Conservation (phyloP, 345 rosid species). For the Streptanthus diversifolius region DNA sequence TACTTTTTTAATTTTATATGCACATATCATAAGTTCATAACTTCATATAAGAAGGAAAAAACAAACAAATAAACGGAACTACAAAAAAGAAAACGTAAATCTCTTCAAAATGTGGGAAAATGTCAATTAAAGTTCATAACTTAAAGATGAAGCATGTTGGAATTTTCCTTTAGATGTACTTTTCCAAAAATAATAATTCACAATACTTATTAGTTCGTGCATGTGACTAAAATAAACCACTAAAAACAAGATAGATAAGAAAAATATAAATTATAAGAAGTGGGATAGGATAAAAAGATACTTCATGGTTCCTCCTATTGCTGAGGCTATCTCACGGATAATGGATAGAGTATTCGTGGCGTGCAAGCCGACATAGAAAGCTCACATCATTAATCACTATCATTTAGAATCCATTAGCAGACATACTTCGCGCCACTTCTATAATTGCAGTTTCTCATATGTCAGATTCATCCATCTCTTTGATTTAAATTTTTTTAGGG, state of each 20-base stretch:
- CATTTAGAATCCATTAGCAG: not conserved
- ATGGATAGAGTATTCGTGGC: slow-evolving; percentile 25
- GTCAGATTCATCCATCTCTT: not conserved
- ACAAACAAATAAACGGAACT: not conserved
- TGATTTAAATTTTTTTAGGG: not conserved
- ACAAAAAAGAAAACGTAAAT: not conserved
- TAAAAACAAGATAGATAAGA: not conserved
- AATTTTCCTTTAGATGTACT: not conserved
- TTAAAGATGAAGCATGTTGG: slow-evolving; percentile 16
- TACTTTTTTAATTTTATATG: not conserved
- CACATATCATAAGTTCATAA: not conserved
- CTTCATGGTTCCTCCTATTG: not conserved
- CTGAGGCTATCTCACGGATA: slow-evolving; percentile 11
- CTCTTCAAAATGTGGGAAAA: not conserved
- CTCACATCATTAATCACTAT: slow-evolving; percentile 6
- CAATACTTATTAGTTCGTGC: not conserved
- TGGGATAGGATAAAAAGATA: not conserved
- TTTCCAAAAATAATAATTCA: not conserved
- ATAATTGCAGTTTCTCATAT: not conserved
- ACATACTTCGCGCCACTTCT: slow-evolving; percentile 1
- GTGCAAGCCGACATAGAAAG: slow-evolving; percentile 31
- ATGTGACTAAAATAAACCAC: slow-evolving; percentile 1
- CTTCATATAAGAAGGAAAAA: not conserved
- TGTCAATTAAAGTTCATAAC: not conserved
- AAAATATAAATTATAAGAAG: not conserved